These are phyloP conservation scores for Cinchona pubescens DNA, from an alignment of 257 asterid genomes.

Conservation along the genomic window DNA sequence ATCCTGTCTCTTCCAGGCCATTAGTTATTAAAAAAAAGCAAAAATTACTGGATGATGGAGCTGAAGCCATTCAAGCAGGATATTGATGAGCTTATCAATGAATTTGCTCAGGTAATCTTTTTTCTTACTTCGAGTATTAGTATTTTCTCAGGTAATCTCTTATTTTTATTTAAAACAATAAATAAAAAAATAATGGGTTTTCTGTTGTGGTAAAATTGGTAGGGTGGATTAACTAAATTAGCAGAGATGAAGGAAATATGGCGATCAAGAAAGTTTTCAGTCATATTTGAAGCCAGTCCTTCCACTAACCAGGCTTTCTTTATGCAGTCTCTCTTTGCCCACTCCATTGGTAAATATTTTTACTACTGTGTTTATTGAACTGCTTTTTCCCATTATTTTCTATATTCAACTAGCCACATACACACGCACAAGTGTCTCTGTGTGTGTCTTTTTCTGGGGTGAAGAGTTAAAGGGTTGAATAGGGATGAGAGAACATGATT, in stretches of 20 bases:
- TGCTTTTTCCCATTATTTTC: background rate
- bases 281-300: conserved; percentile 77
- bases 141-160: too few relatives aligned
- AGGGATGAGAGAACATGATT: too few relatives aligned
- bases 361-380: background rate
- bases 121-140: background rate
- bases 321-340: conserved; percentile 82
- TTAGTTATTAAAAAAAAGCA: too few relatives aligned
- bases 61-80: conserved; percentile 72
- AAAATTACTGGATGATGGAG: conserved; percentile 68
- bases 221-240: conserved; percentile 59
- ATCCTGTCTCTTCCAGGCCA: too few relatives aligned
- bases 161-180: too few relatives aligned
- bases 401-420: too few relatives aligned
- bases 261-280: conserved; percentile 71
- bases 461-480: too few relatives aligned
- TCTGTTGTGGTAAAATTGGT: too few relatives aligned
- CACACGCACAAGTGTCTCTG: too few relatives aligned
- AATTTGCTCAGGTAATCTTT: conserved; percentile 49
- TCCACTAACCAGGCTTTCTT: conserved; percentile 74
- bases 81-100: conserved; percentile 74
- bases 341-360: conserved; percentile 48
- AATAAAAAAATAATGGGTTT: too few relatives aligned
- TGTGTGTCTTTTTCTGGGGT: too few relatives aligned
- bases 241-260: conserved; percentile 73